phyloP scores from a whole-genome alignment of 169 alveolate species.

The Cryptosporidium canis region DNA sequence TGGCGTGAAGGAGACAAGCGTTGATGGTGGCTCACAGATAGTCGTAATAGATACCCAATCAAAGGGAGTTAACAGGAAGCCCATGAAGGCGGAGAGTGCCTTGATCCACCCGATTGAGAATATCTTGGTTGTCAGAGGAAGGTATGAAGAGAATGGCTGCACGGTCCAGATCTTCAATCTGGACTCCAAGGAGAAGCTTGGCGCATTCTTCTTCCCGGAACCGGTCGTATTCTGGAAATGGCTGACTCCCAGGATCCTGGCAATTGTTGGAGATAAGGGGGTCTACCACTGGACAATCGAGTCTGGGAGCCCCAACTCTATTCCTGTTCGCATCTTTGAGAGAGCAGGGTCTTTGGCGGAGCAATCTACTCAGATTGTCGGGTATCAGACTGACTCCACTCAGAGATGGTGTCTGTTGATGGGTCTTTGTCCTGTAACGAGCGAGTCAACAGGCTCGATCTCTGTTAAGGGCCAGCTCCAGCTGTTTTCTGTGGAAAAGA shows the following conservation, averaged over 20 bases:
- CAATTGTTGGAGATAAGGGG: conserved; percentile 89
- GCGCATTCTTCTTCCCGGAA: conserved; percentile 90
- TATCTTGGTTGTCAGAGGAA: conserved; percentile 94
- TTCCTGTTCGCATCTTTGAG: conserved; percentile 87
- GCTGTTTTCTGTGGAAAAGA: conserved; percentile 90
- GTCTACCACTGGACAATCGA: conserved; percentile 92
- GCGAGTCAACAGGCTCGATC: conserved; percentile 85
- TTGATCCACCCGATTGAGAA: conserved; percentile 94
- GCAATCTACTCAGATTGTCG: conserved; percentile 89
- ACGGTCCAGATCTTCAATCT: conserved; percentile 92
- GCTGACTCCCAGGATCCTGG: conserved; percentile 90
- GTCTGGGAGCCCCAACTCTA: conserved; percentile 80
- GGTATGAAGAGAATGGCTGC: conserved; percentile 75
- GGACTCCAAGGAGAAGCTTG: conserved; percentile 92
- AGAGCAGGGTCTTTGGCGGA: conserved; percentile 88
- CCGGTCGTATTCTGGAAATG: conserved; percentile 94
- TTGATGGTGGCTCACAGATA: conserved; percentile 85
- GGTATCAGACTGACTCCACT: conserved; percentile 86
- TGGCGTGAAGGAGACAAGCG: conserved; percentile 87
- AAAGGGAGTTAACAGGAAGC: conserved; percentile 88
- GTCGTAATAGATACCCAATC: conserved; percentile 87
- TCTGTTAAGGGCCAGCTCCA: conserved; percentile 94
- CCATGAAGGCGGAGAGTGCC: conserved; percentile 96
- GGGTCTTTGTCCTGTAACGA: conserved; percentile 87
- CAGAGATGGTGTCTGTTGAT: conserved; percentile 93